Evolutionary conservation across 306 rosid genomes (phyloP), one percentile per base, ranked within the genome.

Genomic region (Delonix regia): DNA sequence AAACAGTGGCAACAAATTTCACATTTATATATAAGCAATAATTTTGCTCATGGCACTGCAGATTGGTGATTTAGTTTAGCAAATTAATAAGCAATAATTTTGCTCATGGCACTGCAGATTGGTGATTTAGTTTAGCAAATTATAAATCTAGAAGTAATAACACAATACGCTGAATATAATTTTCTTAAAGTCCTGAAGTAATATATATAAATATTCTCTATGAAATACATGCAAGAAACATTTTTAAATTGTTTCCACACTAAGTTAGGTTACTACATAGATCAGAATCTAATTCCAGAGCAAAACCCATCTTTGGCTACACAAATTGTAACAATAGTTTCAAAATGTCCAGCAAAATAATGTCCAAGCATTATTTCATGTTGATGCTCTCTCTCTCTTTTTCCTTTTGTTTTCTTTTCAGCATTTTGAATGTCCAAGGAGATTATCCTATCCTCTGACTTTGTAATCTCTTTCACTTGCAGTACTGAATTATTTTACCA

Each of bases 1-100:
- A 44, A 41, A 53, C 36, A 49, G 64, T 30, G 28, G 52, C 11
- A 44, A 69, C 33, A 74, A 77, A 67, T 74, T 49, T 44, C 52
- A 73, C 75, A 70, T 22, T n/a, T n/a, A 80, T 6, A 22, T 21
- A 75, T 14, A 47, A 41, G 57, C 64, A 67, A 80, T 56, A 55
- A 65, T 48, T 61, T 33, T 22, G 62, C 53, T 63, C 45, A 38
- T 24, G 74, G 41, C 48, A 69, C 55, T 47, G 53, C 8, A 51
- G 44, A 44, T 7, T 66, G 42, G 45, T 21, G 53, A 18, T 33
- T 28, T 52, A 15, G 34, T 71, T 22, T 33, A 33, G 42, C 33
- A 5, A 41, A 47, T 52, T 52, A 76, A 75, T 14, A 47, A 41
- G 57, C 64, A 67, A 80, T 56, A 55, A 65, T 48, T 61, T 33